Conservation (phyloP, 768 basidiomycete genomes). For the Sutorius australiensis region DNA sequence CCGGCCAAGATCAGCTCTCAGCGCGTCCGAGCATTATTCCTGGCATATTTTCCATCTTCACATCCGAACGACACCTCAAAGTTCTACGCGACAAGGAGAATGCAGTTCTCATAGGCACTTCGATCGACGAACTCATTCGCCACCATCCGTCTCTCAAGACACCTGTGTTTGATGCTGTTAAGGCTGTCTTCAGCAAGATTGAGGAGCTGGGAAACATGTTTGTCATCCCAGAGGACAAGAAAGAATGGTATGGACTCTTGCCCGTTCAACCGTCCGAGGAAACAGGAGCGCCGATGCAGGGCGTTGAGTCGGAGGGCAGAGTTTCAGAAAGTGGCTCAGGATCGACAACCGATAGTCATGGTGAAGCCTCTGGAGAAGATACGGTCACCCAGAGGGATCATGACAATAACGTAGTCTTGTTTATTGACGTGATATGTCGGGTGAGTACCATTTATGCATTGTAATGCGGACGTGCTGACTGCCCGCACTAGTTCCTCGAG, state of each 20-base stretch:
- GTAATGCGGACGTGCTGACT: slow-evolving; percentile 2
- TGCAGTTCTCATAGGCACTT: slow-evolving; percentile 80
- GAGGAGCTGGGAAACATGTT: slow-evolving; percentile 69
- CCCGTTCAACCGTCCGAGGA: slow-evolving; percentile 23
- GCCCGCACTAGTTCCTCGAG: slow-evolving; percentile 68
- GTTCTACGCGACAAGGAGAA: slow-evolving; percentile 91
- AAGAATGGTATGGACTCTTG: slow-evolving; percentile 63
- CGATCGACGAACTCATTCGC: slow-evolving; percentile 92
- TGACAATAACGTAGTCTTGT: slow-evolving; percentile 73
- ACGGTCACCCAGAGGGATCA: slow-evolving; percentile 47
- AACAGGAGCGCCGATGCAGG: slow-evolving; percentile 49
- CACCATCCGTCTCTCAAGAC: slow-evolving; percentile 89
- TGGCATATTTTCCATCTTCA: slow-evolving; percentile 81
- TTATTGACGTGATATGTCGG: slow-evolving; percentile 74
- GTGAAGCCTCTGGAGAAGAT: slow-evolving; percentile 29
- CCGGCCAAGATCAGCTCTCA: slow-evolving; percentile 77
- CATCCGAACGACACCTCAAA: slow-evolving; percentile 77
- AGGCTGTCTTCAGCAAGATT: slow-evolving; percentile 64
- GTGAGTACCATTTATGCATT: slow-evolving; percentile 40
- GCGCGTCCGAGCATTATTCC: slow-evolving; percentile 80
- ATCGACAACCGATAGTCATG: slow-evolving; percentile 13
- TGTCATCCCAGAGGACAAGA: slow-evolving; percentile 50
- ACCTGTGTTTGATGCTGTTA: slow-evolving; percentile 74
- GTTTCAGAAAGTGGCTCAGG: slow-evolving; percentile 20
- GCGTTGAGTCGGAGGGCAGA: slow-evolving; percentile 27